Base-by-base conservation (phyloP, 225 moss, liverwort and hornwort species). In the Bryoerythrophyllum caledonicum region DNA sequence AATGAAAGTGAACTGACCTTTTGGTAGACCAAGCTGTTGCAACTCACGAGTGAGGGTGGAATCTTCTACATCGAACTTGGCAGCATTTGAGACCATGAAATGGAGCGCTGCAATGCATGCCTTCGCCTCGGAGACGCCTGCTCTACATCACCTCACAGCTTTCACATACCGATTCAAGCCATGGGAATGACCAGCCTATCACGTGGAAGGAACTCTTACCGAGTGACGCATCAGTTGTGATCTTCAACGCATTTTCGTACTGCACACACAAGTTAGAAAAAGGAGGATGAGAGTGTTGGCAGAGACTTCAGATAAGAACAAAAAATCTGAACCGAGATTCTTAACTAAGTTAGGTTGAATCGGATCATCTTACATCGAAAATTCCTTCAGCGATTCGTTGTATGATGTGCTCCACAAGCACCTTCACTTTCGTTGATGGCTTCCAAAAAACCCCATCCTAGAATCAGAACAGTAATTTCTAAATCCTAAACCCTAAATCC, bases 1-100 rank as follows among this genome's bases (percentile, higher is more conserved):
- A 46, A 48, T 48, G 48, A 48, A 17, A 5, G 48, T 48, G 17
- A 34, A 73, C 80, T 53, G 21, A 94, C 94, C 97, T 88, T 89
- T 94, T 13, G 97, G 97, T 70, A 99, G 72, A 62, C 97, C 97
- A 71, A 99, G 93, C 74, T 95, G 97, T 69, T 95, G 95, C 68
- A 99, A 79, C 78, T 99, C 97, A 76, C 90, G 91, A 10, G 71
- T 84, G 12, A 93, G 84, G 10, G 93, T 93, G 26, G 82, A 83
- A 43, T 88, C 86, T 58, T 93, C 93, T 21, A 99, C 89, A 74
- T 93, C 95, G 79, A 99, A 99, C 75, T 99, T 99, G 30, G 95
- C 91, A 71, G 95, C 86, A 80, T 90, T 99, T 53, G 84, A 82
- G 60, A 99, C 82, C 72, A 99, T 89, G 80, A 93, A 94, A 88